A percentile compares a stretch with the other conserved stretches of the same genome.
phyloP scores from a whole-genome alignment of 2,329 filamentous ascomycete species.

The Sphaceloma murrayae region DNA sequence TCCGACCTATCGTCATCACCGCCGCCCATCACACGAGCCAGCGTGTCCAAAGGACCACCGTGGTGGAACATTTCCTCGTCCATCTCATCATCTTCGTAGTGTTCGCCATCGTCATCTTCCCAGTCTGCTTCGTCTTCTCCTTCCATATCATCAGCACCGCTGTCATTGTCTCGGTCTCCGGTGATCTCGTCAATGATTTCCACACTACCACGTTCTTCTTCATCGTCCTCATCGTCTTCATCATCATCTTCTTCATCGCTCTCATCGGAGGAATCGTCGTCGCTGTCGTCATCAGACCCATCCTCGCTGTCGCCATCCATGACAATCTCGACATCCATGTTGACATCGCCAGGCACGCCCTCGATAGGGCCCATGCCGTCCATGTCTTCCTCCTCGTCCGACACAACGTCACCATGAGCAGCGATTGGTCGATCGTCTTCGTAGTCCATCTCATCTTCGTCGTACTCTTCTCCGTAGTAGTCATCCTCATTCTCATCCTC shows the following conservation, averaged over 20 bases:
- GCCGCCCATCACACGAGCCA: constrained; percentile 25
- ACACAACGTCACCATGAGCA: constrained; percentile 78
- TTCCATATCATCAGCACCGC: constrained; percentile 40
- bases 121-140: constrained; percentile 36
- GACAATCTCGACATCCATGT: constrained; percentile 74
- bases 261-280: constrained; percentile 48
- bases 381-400: constrained; percentile 76
- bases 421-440: constrained; percentile 73
- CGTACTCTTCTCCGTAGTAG: constrained; percentile 80
- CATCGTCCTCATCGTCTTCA: constrained; percentile 47
- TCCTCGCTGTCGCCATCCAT: constrained; percentile 66
- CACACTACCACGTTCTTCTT: constrained; percentile 32
- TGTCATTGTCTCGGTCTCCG: constrained; percentile 40
- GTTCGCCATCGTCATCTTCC: constrained; percentile 38
- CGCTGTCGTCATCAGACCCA: constrained; percentile 50
- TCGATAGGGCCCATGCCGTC: constrained; percentile 67
- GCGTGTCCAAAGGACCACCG: constrained; percentile 16
- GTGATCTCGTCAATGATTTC: constrained; percentile 37
- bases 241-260: constrained; percentile 52
- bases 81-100: constrained; percentile 42
- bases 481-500: constrained; percentile 60
- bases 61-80: constrained; percentile 43
- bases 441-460: constrained; percentile 76
- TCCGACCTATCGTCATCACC: constrained; percentile 30
- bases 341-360: constrained; percentile 52